Conservation (phyloP, 345 rosid genomes). For the Populus davidiana region DNA sequence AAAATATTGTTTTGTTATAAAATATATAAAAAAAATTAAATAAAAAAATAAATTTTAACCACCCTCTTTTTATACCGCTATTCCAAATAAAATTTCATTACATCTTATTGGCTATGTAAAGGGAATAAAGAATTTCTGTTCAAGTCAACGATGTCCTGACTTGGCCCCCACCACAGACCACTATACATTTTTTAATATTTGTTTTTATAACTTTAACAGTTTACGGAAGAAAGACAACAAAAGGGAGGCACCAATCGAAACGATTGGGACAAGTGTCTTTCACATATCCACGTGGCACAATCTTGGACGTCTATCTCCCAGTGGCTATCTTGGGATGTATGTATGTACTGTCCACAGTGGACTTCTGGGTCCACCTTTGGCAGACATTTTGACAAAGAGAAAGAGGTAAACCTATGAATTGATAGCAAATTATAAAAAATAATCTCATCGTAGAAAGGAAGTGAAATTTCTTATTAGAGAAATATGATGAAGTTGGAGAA, state of each 20-base stretch:
- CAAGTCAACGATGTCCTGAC: slow-evolving; percentile 26
- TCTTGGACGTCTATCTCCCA: slow-evolving; percentile 13
- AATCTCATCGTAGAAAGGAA: background rate
- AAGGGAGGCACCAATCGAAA: slow-evolving; percentile 11
- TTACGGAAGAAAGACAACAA: slow-evolving; percentile 13
- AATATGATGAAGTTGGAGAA: background rate
- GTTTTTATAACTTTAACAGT: background rate
- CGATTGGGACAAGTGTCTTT: slow-evolving; percentile 14
- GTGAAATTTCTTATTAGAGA: background rate
- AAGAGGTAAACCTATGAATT: background rate
- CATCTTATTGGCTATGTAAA: background rate
- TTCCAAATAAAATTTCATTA: too few species aligned
- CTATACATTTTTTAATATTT: too few species aligned
- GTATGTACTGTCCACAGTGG: slow-evolving; percentile 6
- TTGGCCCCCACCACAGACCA: slow-evolving; percentile 13
- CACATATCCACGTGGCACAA: slow-evolving; percentile 19
- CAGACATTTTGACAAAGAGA: slow-evolving; percentile 3
- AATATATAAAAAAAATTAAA: too few species aligned
- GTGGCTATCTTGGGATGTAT: slow-evolving; percentile 8
- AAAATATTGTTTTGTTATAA: too few species aligned
- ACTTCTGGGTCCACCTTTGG: slow-evolving; percentile 20
- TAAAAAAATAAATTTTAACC: too few species aligned
- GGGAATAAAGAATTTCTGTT: slow-evolving; percentile 27
- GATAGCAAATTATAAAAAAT: background rate
- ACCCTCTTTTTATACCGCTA: too few species aligned